Conservation (phyloP, 805 yeast species). For the Pichia manshurica region DNA sequence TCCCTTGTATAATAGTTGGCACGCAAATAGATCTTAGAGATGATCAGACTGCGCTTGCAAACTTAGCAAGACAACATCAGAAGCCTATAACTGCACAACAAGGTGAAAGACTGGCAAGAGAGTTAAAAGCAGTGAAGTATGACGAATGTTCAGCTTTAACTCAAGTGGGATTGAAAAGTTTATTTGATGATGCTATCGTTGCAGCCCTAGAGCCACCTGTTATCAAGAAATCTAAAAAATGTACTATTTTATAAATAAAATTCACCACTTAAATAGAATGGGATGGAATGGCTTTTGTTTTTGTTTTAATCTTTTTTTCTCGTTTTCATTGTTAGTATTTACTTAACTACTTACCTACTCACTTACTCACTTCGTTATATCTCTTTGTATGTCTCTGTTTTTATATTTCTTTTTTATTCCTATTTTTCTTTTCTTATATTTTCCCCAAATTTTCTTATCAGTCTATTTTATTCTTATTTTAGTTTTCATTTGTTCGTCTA, state of each 20-base stretch:
- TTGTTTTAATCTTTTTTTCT: slow-evolving; percentile 3
- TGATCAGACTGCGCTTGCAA: slow-evolving; percentile 84
- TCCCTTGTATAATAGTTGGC: slow-evolving; percentile 94
- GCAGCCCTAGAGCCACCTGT: slow-evolving; percentile 98
- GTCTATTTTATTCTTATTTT: slow-evolving; percentile 7
- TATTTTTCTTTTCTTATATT: slow-evolving; percentile 7
- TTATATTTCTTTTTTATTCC: slow-evolving; percentile 3
- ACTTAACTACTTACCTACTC: neutral
- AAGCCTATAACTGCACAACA: slow-evolving; percentile 78
- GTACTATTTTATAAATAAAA: slow-evolving; percentile 61
- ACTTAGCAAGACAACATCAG: slow-evolving; percentile 84
- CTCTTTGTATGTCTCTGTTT: slow-evolving; percentile 8
- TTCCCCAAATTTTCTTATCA: neutral
- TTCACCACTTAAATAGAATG: neutral
- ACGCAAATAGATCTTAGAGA: slow-evolving; percentile 94
- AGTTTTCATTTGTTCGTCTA: neutral
- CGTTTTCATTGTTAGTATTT: slow-evolving; percentile 1
- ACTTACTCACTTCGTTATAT: slow-evolving; percentile 10
- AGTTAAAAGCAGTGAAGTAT: slow-evolving; percentile 90
- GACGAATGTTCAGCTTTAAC: slow-evolving; percentile 98
- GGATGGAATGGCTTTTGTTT: slow-evolving; percentile 3
- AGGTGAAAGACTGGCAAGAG: slow-evolving; percentile 92
- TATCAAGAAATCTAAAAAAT: slow-evolving; percentile 72
- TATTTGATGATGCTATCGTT: slow-evolving; percentile 97
- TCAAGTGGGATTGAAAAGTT: slow-evolving; percentile 93